Evolutionary conservation across 2,329 filamentous ascomycete genomes (phyloP).

Genomic region (Septoria linicola): DNA sequence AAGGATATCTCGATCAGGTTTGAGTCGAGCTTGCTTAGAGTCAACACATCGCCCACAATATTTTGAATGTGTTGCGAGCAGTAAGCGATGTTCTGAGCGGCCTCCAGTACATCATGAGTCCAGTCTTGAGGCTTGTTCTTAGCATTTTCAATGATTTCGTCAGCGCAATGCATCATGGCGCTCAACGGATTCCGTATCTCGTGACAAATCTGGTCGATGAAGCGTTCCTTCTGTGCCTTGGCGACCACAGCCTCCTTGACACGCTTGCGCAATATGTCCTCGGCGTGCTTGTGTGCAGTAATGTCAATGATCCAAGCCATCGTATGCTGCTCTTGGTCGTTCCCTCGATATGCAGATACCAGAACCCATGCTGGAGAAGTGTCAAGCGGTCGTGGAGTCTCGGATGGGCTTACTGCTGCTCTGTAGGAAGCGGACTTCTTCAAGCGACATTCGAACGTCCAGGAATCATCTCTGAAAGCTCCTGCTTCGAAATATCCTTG

Average conservation of each 20-base stretch:
- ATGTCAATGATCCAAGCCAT: conserved; percentile 43
- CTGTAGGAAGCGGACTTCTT: conserved; percentile 19
- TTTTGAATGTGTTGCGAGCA: conserved; percentile 35
- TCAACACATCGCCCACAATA: conserved; percentile 51
- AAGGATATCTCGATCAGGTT: conserved; percentile 40
- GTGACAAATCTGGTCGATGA: conserved; percentile 39
- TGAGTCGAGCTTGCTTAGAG: conserved; percentile 42
- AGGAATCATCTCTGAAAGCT: conserved; percentile 18
- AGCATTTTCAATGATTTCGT: conserved; percentile 38
- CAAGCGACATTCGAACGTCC: conserved; percentile 26
- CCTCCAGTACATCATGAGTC: conserved; percentile 25
- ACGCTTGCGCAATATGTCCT: conserved; percentile 41
- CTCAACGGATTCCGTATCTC: conserved; percentile 47
- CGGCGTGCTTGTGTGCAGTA: conserved; percentile 47
- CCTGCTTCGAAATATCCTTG: conserved; percentile 17
- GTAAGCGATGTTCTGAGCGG: conserved; percentile 34
- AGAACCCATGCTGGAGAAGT: conserved; percentile 22
- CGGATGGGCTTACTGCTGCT: conserved; percentile 17
- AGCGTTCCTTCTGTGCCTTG: conserved; percentile 34
- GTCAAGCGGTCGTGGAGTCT: conserved; percentile 10
- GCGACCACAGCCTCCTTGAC: conserved; percentile 42
- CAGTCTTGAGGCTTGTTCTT: conserved; percentile 7
- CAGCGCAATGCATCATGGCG: conserved; percentile 47
- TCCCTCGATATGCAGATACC: conserved; percentile 21
- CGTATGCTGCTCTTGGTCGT: conserved; percentile 20